Evolutionary conservation across 1,284 basidiomycete genomes (phyloP), one percentile per base, ranked within the genome.

Genomic region (Cutaneotrichosporon sp.): DNA sequence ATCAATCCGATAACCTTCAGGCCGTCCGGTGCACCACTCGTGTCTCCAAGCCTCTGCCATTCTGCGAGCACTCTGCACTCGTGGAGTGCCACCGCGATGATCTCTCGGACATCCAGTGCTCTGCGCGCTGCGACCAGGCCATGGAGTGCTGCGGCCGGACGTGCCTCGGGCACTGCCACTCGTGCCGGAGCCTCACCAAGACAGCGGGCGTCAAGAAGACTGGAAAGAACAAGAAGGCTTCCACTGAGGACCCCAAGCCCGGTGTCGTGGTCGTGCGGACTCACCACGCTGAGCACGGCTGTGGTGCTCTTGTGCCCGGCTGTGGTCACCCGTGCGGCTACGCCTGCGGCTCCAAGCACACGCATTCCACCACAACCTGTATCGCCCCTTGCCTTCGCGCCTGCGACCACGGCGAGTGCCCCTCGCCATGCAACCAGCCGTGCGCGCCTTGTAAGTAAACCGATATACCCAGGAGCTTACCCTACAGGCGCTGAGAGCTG

Each of bases 131-230:
- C 69, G 75, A 67, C 4, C 79, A 76, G 3, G 64, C 70, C 52
- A 81, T 85, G 79, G n/a, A 65, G 4, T 89, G 88, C 68, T 89
- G 87, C 68, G 80, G 82, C 6, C 68, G 75, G 22, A 64, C 72
- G 24, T 90, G 89, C 68, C 84, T 81, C 9, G 76, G 72, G 0
- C 82, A 83, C 0, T 90, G 89, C 69, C 81, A 84, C 0, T 87
- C 87, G 0, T 90, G 89, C 71, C 82, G 85, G 67, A 83, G 86
- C 64, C 75, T 81, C 0, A 47, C 52, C 27, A 38, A 24, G n/a
- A 16, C 31, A 3, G 18, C 10, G 29, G 29, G 13, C 6, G 47
- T 18, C 11, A 49, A 27, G 47, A 18, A 10, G 18, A 9, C 11
- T 4, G 13, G 14, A 25, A 29, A 13, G 6, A 11, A 22, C 18